Evolutionary conservation across 106 monocot species (phyloP), one percentile per base, ranked within the genome.

Genomic region (Agapanthus africanus): DNA sequence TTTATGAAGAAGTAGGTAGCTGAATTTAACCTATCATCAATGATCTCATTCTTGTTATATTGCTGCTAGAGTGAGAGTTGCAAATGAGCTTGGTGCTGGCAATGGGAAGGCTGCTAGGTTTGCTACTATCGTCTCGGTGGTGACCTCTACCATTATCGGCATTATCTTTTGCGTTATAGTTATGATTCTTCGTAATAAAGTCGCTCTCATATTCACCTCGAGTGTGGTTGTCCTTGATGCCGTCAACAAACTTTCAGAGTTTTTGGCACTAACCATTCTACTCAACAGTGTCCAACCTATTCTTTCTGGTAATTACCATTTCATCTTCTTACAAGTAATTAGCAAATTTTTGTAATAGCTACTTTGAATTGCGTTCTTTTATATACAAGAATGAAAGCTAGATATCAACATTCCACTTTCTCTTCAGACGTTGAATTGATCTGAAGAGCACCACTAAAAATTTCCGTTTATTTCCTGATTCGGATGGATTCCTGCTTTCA

Each of bases 251-350:
- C 71, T 95, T 1, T 75, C 88, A 0, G 1, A 67, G 21, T 61
- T 91, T 0, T 54, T 95, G 49, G 91, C 88, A 6, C 76, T 91
- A 59, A 79, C 95, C 51, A 83, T 95, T 35, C 83, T 91, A 21
- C 91, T 95, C 65, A 95, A 95, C 68, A 91, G 95, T 62, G 66
- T 95, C 36, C 95, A 95, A 27, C 91, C 95, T 1, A 49, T 95
- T 21, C 83, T 95, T 9, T 91, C 95, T 9, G 95, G 95, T 88
- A 19, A 79, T 66, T 9, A 37, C 0, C 33, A 47, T 41, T 44
- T 59, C 8, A 27, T 59, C 27, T 28, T 28, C n/a, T 57, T 57
- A 11, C 22, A 4, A 7, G 64, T 35, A 15, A 19, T 13, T 19
- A 15, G 46, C 46, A 47, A 47, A 47, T n/a, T 47, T 13, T 19